Evolutionary conservation across 495 filamentous ascomycete genomes (phyloP).

Genomic region (Zalerion maritima): DNA sequence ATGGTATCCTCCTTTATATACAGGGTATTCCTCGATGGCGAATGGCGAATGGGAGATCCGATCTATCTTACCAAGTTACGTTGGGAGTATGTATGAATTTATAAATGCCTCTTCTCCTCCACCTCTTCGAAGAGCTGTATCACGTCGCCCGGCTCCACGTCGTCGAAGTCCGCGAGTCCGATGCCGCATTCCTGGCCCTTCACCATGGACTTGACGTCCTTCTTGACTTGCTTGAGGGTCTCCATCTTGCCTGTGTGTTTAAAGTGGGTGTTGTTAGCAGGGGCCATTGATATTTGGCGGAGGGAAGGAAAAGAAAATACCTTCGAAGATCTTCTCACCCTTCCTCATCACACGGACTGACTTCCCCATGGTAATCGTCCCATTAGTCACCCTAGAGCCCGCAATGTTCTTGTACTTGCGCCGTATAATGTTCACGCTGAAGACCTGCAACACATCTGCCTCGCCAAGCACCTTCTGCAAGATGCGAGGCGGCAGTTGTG

Average conservation of each 20-base stretch:
- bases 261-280: constrained; percentile 2
- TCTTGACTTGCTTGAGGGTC: constrained; percentile 83
- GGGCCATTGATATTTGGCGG: neutral
- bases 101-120: constrained; percentile 54
- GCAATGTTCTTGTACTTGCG: constrained; percentile 58
- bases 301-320: constrained; percentile 28
- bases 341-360: constrained; percentile 59
- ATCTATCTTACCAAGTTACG: no score
- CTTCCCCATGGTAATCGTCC: constrained; percentile 41
- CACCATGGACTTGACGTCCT: constrained; percentile 72
- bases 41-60: no score
- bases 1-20: no score
- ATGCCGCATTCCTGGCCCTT: constrained; percentile 92
- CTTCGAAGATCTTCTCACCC: constrained; percentile 59
- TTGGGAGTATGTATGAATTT: no score
- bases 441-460: constrained; percentile 70
- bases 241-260: constrained; percentile 55
- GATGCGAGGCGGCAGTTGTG: constrained; percentile 48
- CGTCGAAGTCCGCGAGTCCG: constrained; percentile 63
- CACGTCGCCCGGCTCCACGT: constrained; percentile 66
- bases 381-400: constrained; percentile 78
- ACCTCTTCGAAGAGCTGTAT: constrained; percentile 78
- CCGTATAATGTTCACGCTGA: constrained; percentile 67
- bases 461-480: constrained; percentile 64
- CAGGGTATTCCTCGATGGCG: no score